These are phyloP conservation scores for Pontederia paniculata DNA, from an alignment of 176 grass and related monocot species.

Conservation along the genomic window DNA sequence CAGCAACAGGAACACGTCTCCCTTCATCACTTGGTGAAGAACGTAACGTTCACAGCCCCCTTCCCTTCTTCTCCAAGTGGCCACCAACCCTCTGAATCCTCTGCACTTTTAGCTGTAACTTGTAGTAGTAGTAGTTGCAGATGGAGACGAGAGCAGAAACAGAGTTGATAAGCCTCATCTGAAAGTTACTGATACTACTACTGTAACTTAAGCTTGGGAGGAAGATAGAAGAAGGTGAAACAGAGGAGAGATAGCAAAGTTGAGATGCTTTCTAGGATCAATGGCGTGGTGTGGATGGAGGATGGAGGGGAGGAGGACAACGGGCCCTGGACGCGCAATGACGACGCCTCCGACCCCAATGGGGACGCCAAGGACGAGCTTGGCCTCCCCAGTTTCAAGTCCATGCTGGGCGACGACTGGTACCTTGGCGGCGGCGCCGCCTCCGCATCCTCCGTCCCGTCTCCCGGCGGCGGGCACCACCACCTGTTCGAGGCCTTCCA, in stretches of 20 bases:
- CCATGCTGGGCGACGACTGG: constrained; percentile 47
- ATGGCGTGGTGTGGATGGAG: constrained; percentile 45
- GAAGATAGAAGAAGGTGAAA: constrained; percentile 2
- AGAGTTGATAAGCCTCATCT: constrained; percentile 1
- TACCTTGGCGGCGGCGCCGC: constrained; percentile 12
- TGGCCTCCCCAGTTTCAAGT: constrained; percentile 23
- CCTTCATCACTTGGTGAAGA: neutral
- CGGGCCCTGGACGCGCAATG: constrained; percentile 17
- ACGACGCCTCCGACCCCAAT: neutral
- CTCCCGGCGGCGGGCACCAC: constrained; percentile 16
- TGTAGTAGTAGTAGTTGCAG: too few relatives aligned
- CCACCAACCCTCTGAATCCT: neutral
- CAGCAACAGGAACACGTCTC: neutral
- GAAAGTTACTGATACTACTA: neutral
- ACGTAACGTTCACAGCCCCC: constrained; percentile 2
- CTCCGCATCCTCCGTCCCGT: neutral
- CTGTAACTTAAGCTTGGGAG: neutral
- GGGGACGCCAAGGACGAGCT: constrained; percentile 24
- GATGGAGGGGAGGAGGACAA: constrained; percentile 23
- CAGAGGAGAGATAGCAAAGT: neutral
- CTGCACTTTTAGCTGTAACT: too few relatives aligned
- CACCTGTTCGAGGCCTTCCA: constrained; percentile 14
- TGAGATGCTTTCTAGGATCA: constrained; percentile 53
- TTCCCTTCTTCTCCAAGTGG: neutral
- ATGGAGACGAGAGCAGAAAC: neutral